These are phyloP conservation scores for Strobilomyces echinocephalus DNA, from an alignment of 768 basidiomycete species.

Conservation along the genomic window DNA sequence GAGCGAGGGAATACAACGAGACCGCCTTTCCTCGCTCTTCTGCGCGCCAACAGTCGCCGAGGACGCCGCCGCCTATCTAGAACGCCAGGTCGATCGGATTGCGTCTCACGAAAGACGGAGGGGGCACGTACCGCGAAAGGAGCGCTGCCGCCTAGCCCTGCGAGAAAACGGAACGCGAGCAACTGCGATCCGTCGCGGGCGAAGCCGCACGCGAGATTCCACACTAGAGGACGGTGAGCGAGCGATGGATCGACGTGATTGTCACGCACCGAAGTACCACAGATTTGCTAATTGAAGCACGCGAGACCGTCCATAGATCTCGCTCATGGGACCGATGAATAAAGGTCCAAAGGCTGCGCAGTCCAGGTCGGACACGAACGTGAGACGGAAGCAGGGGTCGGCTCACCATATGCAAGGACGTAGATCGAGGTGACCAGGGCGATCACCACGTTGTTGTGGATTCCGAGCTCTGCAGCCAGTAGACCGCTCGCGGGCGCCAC, in stretches of 20 bases:
- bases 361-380: not conserved
- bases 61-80: slow-evolving; percentile 61
- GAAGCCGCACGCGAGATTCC: slow-evolving; percentile 63
- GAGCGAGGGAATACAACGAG: slow-evolving; percentile 60
- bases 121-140: slow-evolving; percentile 45
- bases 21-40: slow-evolving; percentile 64
- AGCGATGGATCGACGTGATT: not conserved
- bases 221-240: slow-evolving; percentile 34
- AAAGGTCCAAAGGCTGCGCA: slow-evolving; percentile 28
- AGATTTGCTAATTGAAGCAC: slow-evolving; percentile 61
- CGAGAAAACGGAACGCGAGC: slow-evolving; percentile 65
- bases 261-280: slow-evolving; percentile 52
- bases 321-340: slow-evolving; percentile 57
- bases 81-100: not conserved
- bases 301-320: slow-evolving; percentile 62
- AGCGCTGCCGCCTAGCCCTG: slow-evolving; percentile 71
- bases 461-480: slow-evolving; percentile 49
- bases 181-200: slow-evolving; percentile 50
- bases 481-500: slow-evolving; percentile 58
- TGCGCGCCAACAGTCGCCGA: slow-evolving; percentile 56
- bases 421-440: slow-evolving; percentile 60
- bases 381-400: not conserved
- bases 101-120: not conserved
- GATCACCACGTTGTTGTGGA: slow-evolving; percentile 44
- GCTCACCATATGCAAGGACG: slow-evolving; percentile 55